Conservation (phyloP, 2,329 filamentous ascomycete genomes). For the Cryphonectria radicalis region DNA sequence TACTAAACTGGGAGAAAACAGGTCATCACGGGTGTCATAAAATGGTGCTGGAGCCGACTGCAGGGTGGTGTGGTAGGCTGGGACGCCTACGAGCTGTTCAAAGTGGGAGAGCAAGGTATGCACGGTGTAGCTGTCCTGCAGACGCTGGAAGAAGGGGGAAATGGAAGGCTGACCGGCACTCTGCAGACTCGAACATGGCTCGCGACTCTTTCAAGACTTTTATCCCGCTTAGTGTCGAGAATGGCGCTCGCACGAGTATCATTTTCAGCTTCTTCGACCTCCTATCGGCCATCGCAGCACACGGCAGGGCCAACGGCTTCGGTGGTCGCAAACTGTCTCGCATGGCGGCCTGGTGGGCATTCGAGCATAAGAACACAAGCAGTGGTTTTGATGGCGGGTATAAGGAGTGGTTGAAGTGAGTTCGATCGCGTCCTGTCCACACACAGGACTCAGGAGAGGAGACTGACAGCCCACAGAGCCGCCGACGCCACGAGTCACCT, state of each 20-base stretch:
- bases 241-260: conserved; percentile 81
- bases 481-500: conserved; percentile 95
- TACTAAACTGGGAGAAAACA: conserved; percentile 45
- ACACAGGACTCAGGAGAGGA: neutral
- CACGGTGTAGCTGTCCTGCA: conserved; percentile 20
- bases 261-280: conserved; percentile 98
- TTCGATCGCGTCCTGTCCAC: conserved; percentile 18
- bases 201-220: conserved; percentile 95
- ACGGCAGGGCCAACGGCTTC: conserved; percentile 91
- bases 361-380: conserved; percentile 84
- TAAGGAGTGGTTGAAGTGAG: conserved; percentile 80
- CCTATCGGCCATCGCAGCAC: conserved; percentile 85
- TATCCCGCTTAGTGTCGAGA: conserved; percentile 91
- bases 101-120: conserved; percentile 87
- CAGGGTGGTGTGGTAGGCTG: conserved; percentile 91
- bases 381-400: conserved; percentile 96
- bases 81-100: conserved; percentile 97
- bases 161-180: conserved; percentile 12
- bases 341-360: conserved; percentile 98
- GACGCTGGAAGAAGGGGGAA: neutral
- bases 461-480: conserved; percentile 61
- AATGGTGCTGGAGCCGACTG: conserved; percentile 98
- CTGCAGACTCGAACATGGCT: conserved; percentile 83
- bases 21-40: conserved; percentile 91
- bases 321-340: conserved; percentile 92